phyloP scores from a whole-genome alignment of 371 early-diverging fungal species.

The Mortierella sp. region DNA sequence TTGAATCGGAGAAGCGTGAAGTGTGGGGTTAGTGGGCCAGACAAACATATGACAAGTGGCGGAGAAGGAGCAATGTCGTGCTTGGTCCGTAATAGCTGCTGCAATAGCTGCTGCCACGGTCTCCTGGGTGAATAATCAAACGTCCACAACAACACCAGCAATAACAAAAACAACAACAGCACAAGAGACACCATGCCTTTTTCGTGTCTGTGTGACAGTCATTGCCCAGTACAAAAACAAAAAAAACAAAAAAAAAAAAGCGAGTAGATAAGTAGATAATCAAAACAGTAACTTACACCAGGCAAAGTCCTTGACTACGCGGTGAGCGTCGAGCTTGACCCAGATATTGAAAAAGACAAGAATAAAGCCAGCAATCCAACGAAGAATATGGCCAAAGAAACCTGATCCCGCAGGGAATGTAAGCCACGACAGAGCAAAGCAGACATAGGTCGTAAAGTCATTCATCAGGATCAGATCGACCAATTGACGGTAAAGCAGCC shows the following conservation, averaged over 20 bases:
- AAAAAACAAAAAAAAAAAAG: too few species aligned
- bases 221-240: background rate
- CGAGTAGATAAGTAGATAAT: background rate
- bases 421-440: constrained; percentile 83
- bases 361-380: constrained; percentile 81
- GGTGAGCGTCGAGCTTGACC: constrained; percentile 96
- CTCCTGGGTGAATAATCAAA: background rate
- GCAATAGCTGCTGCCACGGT: too few species aligned
- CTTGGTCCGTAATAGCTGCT: too few species aligned
- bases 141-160: background rate
- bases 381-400: constrained; percentile 67
- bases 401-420: constrained; percentile 62
- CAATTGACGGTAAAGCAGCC: constrained; percentile 93
- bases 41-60: too few species aligned
- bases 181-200: background rate
- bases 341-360: constrained; percentile 92
- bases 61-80: background rate
- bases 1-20: constrained; percentile 7
- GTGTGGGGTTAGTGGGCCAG: too few species aligned
- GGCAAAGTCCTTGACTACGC: constrained; percentile 96
- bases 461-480: constrained; percentile 95
- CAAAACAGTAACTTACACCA: constrained; percentile 81
- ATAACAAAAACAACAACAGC: background rate
- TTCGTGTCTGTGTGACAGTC: constrained; percentile 2
- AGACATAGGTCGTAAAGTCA: constrained; percentile 89